Percentiles rank a stretch among this genome's conserved stretches.
These are phyloP conservation scores for Aspergillus tamarii DNA, from an alignment of 2,329 filamentous ascomycete genomes.

Conservation along the genomic window DNA sequence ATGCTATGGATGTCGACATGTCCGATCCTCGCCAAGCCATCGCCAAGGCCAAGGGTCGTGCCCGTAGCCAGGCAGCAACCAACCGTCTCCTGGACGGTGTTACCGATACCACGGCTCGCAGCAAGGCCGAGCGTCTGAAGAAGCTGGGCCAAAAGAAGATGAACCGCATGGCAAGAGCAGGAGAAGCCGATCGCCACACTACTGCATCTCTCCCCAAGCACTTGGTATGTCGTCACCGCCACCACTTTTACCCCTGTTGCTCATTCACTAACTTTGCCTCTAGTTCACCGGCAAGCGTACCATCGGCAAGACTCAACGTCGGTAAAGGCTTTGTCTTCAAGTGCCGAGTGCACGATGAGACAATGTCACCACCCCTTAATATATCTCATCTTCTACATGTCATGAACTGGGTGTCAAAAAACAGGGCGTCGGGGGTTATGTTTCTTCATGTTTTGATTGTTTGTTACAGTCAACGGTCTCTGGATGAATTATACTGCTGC, in stretches of 20 bases:
- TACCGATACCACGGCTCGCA: constrained; percentile 64
- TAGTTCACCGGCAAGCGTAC: constrained; percentile 88
- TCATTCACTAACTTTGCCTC: constrained; percentile 27
- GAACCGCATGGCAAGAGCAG: constrained; percentile 96
- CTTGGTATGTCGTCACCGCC: constrained; percentile 65
- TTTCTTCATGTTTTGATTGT: constrained; percentile 5
- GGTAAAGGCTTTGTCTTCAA: constrained; percentile 31
- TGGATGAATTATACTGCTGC: constrained; percentile 15
- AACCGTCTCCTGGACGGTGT: constrained; percentile 59
- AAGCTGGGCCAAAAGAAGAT: constrained; percentile 97
- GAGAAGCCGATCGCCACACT: constrained; percentile 92
- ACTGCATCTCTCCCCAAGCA: constrained; percentile 84
- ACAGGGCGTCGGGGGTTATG: constrained; percentile 17
- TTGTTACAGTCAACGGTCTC: constrained; percentile 10
- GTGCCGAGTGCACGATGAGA: constrained; percentile 25
- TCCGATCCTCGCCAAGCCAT: constrained; percentile 51
- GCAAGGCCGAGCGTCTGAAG: constrained; percentile 80
- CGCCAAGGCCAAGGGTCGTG: constrained; percentile 73
- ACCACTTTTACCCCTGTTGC: constrained; percentile 1
- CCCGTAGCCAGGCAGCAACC: constrained; percentile 56
- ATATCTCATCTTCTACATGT: constrained; percentile 13
- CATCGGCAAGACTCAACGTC: constrained; percentile 76
- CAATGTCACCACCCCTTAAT: constrained; percentile 29
- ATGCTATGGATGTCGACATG: constrained; percentile 66
- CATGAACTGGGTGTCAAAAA: constrained; percentile 16